Base-by-base conservation (phyloP, 345 rosid genomes). In the Eucalyptus dawsonii region DNA sequence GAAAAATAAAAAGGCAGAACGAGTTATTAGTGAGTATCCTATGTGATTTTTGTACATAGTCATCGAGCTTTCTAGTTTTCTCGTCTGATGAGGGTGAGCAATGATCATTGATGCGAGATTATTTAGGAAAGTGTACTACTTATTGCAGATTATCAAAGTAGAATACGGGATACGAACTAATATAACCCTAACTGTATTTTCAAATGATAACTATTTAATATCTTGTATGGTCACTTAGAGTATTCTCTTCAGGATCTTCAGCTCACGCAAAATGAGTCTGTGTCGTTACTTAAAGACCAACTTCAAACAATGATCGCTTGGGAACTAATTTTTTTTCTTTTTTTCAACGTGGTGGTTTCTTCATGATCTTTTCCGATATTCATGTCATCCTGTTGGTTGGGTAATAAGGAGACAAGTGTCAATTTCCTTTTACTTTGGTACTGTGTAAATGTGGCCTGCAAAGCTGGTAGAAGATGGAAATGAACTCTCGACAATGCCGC, bases 101-200 rank as follows among this genome's bases (percentile, higher is more conserved):
- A 14, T 14, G 72, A 62, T 29, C 3, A 1, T 0, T 14, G 5
- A 62, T 0, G 0, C 5, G 0, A 27, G 17, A 29, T 29, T 6
- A 14, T 62, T 29, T 29, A 62, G 34, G 2, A 13, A 27, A 2
- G 69, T 50, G 69, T 29, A 13, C 31, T 14, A n/a, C 69, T 29
- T 62, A 14, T 6, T 62, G 9, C 17, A 62, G 1, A 6, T 5
- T 62, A 29, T 29, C 34, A 29, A 13, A 27, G 31, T 13, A n/a
- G 2, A 29, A 29, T n/a, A 14, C 0, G 16, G 4, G 37, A n/a
- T n/a, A 15, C 5, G 10, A 65, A n/a, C 11, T 14, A 65, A 65
- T 14, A 65, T 1, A 4, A 3, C 1, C 21, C 0, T 14, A 65
- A 8, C 4, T 34, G 0, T 65, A 65, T 65, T 65, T 16, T 65